These are phyloP conservation scores for Thecaphora frezii DNA, from an alignment of 1,284 basidiomycete genomes.

Conservation along the genomic window DNA sequence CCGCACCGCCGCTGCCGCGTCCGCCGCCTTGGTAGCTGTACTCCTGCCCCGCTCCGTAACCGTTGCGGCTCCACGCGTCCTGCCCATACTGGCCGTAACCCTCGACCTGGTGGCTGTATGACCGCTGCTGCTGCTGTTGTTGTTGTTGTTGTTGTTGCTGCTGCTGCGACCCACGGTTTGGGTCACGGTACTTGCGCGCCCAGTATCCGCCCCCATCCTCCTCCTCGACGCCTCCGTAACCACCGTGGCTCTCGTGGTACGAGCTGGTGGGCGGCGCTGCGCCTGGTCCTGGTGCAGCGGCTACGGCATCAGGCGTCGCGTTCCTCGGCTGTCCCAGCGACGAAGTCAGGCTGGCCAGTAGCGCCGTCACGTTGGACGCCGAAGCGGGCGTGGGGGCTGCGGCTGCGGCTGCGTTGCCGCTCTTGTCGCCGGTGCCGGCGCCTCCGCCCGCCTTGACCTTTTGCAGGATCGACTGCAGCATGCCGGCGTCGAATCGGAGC, in stretches of 20 bases:
- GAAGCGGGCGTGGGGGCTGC: slow-evolving; percentile 6
- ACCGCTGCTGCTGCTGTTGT: slow-evolving; percentile 6
- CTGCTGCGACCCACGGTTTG: neutral
- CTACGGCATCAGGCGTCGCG: neutral
- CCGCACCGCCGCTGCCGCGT: too few species aligned
- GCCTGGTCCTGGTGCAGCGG: too few species aligned
- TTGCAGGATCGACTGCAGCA: slow-evolving; percentile 17
- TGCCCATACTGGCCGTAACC: too few species aligned
- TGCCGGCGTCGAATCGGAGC: slow-evolving; percentile 14
- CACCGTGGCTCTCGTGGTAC: too few species aligned
- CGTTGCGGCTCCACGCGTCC: too few species aligned
- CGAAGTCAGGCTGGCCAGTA: slow-evolving; percentile 18
- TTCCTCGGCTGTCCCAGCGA: slow-evolving; percentile 3
- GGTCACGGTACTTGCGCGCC: neutral
- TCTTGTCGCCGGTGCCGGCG: neutral
- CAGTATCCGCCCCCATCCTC: neutral
- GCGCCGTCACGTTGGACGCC: slow-evolving; percentile 9
- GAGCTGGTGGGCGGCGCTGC: too few species aligned
- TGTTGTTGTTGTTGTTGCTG: neutral
- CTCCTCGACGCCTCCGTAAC: neutral
- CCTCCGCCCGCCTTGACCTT: slow-evolving; percentile 9
- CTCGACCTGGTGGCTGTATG: too few species aligned
- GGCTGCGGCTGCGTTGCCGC: neutral
- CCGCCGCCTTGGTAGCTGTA: too few species aligned
- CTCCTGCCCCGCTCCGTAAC: slow-evolving; percentile 1